Evolutionary conservation across 495 filamentous ascomycete genomes (phyloP), one percentile per base, ranked within the genome.

Genomic region (Corynascus novoguineensis): DNA sequence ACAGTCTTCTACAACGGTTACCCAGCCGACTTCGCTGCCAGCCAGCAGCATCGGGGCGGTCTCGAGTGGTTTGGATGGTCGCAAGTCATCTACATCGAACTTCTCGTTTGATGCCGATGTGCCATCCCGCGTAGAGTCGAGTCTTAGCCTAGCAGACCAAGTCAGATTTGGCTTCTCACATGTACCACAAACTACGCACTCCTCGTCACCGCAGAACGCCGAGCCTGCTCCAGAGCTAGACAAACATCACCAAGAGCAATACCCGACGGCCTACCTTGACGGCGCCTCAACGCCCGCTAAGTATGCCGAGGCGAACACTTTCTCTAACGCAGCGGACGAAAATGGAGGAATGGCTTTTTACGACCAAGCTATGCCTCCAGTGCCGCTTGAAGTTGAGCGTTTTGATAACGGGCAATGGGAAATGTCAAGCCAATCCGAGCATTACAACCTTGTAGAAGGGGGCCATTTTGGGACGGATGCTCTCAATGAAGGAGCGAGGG

Each of bases 81-180:
- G 59, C 0, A 68, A 54, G 31, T 49, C 64, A 0, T 29, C 15
- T 11, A 24, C 15, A 15, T 17, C 57, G 24, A 29, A 25, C 22
- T 63, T 64, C 51, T 65, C 64, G 52, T 69, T 69, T 19, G 68
- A 64, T 8, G 58, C 61, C 2, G 44, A 19, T n/a, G 44, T 52
- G 5, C 58, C 62, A 22, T 44, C 52, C 9, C 57, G 19, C 22
- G 42, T 58, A 1, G 60, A 62, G 10, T 38, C 64, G 17, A 24
- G 44, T 1, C 42, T 54, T 11, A 66, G 58, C 27, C 40, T 71
- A 10, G 60, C 64, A 21, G 64, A 69, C 29, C 67, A 69, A 40
- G 68, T 71, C 15, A 63, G 68, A 27, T 71, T 71, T 29, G 66
- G 66, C 3, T 71, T 69, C 37, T 69, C 68, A 1, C 68, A 69